phyloP scores from a whole-genome alignment of 2,329 filamentous ascomycete genomes.

The Aspergillus pseudoglaucus region DNA sequence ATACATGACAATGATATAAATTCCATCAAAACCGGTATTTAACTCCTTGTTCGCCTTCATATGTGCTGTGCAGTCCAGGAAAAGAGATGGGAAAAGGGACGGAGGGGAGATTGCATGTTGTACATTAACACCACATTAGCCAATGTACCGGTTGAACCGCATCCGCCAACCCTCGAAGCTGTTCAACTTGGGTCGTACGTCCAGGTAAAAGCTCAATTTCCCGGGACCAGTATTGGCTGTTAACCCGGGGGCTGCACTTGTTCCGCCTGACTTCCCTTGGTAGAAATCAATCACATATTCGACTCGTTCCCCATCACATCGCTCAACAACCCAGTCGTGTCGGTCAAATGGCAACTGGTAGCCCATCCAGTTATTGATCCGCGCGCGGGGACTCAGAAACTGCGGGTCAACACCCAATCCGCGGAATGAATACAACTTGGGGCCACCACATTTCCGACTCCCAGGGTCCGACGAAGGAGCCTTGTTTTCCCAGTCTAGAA shows the following conservation, averaged over 20 bases:
- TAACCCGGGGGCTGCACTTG: constrained; percentile 18
- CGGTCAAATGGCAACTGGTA: constrained; percentile 89
- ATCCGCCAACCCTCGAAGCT: constrained; percentile 55
- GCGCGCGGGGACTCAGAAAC: constrained; percentile 71
- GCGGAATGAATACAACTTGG: constrained; percentile 74
- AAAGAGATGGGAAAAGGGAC: not conserved
- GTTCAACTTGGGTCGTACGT: constrained; percentile 61
- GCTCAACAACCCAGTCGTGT: constrained; percentile 94
- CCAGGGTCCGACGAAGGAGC: constrained; percentile 49
- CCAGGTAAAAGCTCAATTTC: constrained; percentile 57
- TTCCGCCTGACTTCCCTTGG: constrained; percentile 54
- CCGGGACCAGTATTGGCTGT: constrained; percentile 26
- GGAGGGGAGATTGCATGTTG: not conserved
- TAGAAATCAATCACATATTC: constrained; percentile 99
- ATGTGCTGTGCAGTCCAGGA: constrained; percentile 10
- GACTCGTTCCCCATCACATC: constrained; percentile 66
- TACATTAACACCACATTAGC: constrained; percentile 27
- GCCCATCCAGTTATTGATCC: constrained; percentile 76
- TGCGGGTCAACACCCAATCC: constrained; percentile 51
- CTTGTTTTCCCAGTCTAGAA: constrained; percentile 77
- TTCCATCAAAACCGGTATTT: constrained; percentile 11
- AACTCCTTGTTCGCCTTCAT: constrained; percentile 23
- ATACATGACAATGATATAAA: constrained; percentile 26
- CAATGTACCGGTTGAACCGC: constrained; percentile 45
- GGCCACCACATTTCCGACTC: constrained; percentile 66